Base-by-base conservation (phyloP, 1,139 yeast species). In the Diutina sp. region DNA sequence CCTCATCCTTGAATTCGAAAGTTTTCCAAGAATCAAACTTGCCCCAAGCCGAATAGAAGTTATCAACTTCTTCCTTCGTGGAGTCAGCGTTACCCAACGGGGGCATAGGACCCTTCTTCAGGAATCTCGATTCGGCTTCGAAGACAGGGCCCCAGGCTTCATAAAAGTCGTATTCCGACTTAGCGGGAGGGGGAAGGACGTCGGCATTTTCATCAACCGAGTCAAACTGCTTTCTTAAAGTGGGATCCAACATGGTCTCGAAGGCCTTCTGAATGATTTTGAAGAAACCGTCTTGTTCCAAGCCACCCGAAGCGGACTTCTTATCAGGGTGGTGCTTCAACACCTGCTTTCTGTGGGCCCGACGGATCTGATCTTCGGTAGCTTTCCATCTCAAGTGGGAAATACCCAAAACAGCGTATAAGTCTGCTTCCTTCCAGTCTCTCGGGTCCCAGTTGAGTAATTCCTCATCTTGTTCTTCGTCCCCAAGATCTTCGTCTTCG, bases 21-120 rank as follows among this genome's bases (percentile, higher is more conserved):
- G 97, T 79, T 79, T 96, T 90, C 99, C 99, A 93, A 41, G 99
- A 93, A 71, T 93, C 98, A 66, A 93, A 90, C 72, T 87, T 87
- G 74, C 90, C 90, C 93, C 95, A 93, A 80, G 89, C 90, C 59
- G 80, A 76, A 79, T 93, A 93, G 77, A 93, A 95, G 54, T 74
- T 78, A 67, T 93, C 99, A 58, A 93, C 96, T 61, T 90, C 95
- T 57, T 80, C 84, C 77, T 89, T 88, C 58, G 90, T 59, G 46
- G 91, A 69, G 56, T 84, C 80, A 58, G 78, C 69, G 61, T 76
- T 78, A 61, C 99, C 99, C 63, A 93, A 79, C 59, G 66, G 61
- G 60, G 98, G 97, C 63, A 88, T 95, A 57, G 97, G 97, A 70
- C 85, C 85, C 69, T 81, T 87, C 73, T 83, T 90, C 59, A 97